phyloP scores from a whole-genome alignment of 1,139 yeast species.

The Arxiozyma slooffiae region DNA sequence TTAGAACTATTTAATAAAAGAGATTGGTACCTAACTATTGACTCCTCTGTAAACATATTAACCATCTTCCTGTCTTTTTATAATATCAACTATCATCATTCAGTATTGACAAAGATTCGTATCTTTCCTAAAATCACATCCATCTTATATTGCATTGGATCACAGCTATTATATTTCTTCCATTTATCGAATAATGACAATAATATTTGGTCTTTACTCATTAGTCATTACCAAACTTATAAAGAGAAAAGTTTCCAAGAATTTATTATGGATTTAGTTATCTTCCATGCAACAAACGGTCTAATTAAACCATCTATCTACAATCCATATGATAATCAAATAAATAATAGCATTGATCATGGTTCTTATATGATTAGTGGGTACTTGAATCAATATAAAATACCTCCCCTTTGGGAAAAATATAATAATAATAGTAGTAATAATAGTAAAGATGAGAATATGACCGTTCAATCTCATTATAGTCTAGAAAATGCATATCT shows the following conservation, averaged over 20 bases:
- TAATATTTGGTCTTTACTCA: not conserved
- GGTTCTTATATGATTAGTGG: slow-evolving; percentile 8
- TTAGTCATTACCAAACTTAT: not conserved
- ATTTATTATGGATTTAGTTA: not conserved
- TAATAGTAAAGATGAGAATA: not conserved
- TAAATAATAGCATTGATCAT: not conserved
- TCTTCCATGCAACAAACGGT: not conserved
- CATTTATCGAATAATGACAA: not conserved
- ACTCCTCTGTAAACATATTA: not conserved
- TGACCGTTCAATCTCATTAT: not conserved
- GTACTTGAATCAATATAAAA: slow-evolving; percentile 9
- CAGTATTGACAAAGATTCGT: not conserved
- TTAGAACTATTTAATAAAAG: slow-evolving; percentile 21
- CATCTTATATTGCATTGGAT: not conserved
- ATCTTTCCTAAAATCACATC: not conserved
- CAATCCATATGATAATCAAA: not conserved
- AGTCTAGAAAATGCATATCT: not conserved
- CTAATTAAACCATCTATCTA: not conserved
- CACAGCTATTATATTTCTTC: not conserved
- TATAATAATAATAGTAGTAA: not conserved
- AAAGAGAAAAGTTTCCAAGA: not conserved
- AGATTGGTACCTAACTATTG: not conserved
- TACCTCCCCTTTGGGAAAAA: not conserved
- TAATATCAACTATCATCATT: not conserved
- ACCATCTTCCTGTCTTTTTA: not conserved